Evolutionary conservation across 306 rosid genomes (phyloP).

Genomic region (Rosa chinensis): DNA sequence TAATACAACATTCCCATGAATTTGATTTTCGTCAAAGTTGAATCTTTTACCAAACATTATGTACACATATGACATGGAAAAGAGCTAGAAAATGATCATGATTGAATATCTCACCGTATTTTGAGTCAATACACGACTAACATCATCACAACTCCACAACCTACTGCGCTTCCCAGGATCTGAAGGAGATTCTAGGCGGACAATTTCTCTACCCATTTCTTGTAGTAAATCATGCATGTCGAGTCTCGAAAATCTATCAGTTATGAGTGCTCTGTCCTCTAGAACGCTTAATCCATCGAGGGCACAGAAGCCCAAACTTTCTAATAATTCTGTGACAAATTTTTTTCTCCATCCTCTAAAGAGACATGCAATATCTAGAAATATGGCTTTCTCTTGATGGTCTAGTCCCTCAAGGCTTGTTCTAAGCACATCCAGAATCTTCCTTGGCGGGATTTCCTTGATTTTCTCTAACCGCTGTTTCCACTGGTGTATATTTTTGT

Average conservation of each 20-base stretch:
- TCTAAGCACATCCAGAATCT: neutral
- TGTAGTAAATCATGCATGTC: slow-evolving; percentile 41
- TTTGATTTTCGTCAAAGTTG: neutral
- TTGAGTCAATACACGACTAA: neutral
- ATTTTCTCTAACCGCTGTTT: neutral
- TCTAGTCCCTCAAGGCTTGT: too few species aligned
- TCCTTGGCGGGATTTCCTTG: neutral
- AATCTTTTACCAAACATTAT: neutral
- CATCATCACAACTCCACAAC: slow-evolving; percentile 17
- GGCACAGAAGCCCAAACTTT: slow-evolving; percentile 23
- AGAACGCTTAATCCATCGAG: slow-evolving; percentile 30
- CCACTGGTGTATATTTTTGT: neutral
- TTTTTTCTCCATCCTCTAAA: slow-evolving; percentile 33
- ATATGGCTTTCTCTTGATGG: too few species aligned
- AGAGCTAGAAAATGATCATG: too few species aligned
- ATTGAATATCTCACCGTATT: neutral
- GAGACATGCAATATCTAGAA: slow-evolving; percentile 26
- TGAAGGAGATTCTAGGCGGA: slow-evolving; percentile 17
- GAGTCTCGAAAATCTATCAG: neutral
- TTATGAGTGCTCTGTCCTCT: slow-evolving; percentile 20
- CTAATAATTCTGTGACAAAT: slow-evolving; percentile 20
- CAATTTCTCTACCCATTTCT: slow-evolving; percentile 37
- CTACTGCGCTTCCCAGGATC: slow-evolving; percentile 13
- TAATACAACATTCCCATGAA: too few species aligned
- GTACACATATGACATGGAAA: too few species aligned